Base-by-base conservation (phyloP, 164 flowering plant species). In the Aristolochia contorta region DNA sequence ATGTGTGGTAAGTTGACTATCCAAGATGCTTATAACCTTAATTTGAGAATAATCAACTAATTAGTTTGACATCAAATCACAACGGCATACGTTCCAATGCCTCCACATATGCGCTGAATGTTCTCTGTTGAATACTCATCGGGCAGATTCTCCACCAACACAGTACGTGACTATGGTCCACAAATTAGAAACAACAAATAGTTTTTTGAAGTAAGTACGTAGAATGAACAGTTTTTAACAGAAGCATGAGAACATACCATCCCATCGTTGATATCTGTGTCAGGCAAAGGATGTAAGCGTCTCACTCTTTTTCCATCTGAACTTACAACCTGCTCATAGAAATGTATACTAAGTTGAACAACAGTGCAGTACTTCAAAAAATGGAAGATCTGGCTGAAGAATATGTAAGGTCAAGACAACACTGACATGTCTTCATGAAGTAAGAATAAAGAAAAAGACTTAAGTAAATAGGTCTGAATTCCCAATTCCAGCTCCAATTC, bases 121-220 rank as follows among this genome's bases (percentile, higher is more conserved):
- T 80, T 86, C 69, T 78, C 83, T 22, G 32, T 66, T 63, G 97
- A 84, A 67, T 74, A 83, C 68, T 88, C 90, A 51, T 79, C 86
- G 7, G 94, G 97, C 6, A 91, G 71, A 68, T 91, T 88, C 71
- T 88, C 96, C 66, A 84, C 94, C 69, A 91, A 63, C 69, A 91
- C 91, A 77, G 89, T 91, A 66, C 77, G 76, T 25, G 74, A 59
- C 94, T 91, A 76, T 48, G 58, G 56, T 66, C 65, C 77, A 78
- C 48, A 65, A 57, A 70, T 82, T 67, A 76, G 74, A 70, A 56
- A 59, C 59, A 25, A 59, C 43, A 49, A 41, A 30, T 24, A 46
- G 33, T 16, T 10, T n/a, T 6, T 20, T 20, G 48, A 8, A 27
- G 52, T 27, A 53, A 7, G 12, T 7, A 51, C 7, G 9, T 14